These are phyloP conservation scores for Trametes pubescens DNA, from an alignment of 1,284 basidiomycete species.

Conservation along the genomic window DNA sequence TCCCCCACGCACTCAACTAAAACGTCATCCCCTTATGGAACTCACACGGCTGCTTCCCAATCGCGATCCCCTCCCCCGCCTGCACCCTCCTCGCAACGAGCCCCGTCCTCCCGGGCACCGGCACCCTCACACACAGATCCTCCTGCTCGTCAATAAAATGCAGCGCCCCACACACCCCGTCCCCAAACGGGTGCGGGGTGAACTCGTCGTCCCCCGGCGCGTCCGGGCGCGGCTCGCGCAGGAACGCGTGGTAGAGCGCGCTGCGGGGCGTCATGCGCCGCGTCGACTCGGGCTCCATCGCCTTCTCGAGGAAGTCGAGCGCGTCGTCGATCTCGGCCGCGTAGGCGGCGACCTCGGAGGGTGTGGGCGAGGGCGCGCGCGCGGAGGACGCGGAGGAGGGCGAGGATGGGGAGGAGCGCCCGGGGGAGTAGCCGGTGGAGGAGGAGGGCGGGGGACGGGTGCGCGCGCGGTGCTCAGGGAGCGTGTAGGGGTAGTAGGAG, in stretches of 20 bases:
- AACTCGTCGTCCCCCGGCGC: slow-evolving; percentile 65
- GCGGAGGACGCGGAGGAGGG: slow-evolving; percentile 31
- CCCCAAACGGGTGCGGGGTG: slow-evolving; percentile 71
- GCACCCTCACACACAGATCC: slow-evolving; percentile 57
- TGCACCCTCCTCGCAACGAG: slow-evolving; percentile 52
- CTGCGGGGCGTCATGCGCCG: slow-evolving; percentile 78
- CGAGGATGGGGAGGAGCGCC: not conserved
- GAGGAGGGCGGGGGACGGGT: slow-evolving; percentile 45
- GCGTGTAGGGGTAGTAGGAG: slow-evolving; percentile 60
- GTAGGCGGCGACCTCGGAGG: slow-evolving; percentile 49
- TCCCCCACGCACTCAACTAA: not conserved
- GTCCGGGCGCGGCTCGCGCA: slow-evolving; percentile 48
- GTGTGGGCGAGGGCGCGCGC: slow-evolving; percentile 25
- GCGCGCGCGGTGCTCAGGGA: slow-evolving; percentile 26
- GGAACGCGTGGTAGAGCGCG: slow-evolving; percentile 83
- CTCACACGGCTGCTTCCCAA: slow-evolving; percentile 74
- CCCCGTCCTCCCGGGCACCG: slow-evolving; percentile 33
- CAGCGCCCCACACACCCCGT: slow-evolving; percentile 65
- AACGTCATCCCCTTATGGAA: slow-evolving; percentile 54
- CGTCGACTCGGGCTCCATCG: slow-evolving; percentile 80
- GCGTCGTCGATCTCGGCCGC: slow-evolving; percentile 68
- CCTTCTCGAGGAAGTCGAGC: slow-evolving; percentile 74
- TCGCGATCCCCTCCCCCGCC: slow-evolving; percentile 75
- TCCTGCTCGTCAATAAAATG: slow-evolving; percentile 70
- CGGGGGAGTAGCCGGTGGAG: slow-evolving; percentile 38